Conservation (phyloP, 2,329 filamentous ascomycete species). For the Elsinoe batatas region DNA sequence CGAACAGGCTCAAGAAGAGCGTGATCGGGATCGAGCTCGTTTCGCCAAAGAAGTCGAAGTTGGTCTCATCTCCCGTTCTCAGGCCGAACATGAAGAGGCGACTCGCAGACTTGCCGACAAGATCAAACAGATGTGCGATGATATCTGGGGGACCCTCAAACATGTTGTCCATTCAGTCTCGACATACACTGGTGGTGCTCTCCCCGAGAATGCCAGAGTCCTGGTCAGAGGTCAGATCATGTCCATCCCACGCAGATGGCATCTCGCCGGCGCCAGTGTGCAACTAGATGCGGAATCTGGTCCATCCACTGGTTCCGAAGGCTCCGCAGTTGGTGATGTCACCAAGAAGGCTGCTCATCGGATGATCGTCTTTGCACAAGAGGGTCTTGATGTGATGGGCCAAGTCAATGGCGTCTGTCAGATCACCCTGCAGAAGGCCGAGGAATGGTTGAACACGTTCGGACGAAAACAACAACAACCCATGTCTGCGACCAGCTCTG, state of each 20-base stretch:
- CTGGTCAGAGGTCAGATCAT: constrained; percentile 78
- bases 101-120: constrained; percentile 60
- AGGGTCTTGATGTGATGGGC: constrained; percentile 87
- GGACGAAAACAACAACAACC: constrained; percentile 38
- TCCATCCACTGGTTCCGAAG: constrained; percentile 25
- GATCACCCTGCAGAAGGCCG: constrained; percentile 80
- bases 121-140: constrained; percentile 51
- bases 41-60: constrained; percentile 20
- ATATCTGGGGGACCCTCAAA: constrained; percentile 51
- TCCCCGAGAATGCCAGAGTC: constrained; percentile 77
- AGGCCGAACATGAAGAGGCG: constrained; percentile 29
- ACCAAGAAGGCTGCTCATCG: constrained; percentile 55
- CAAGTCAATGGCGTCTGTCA: constrained; percentile 83
- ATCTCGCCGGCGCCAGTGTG: constrained; percentile 43
- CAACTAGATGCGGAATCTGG: constrained; percentile 15
- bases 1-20: constrained; percentile 38
- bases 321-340: constrained; percentile 25
- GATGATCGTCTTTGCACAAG: constrained; percentile 76
- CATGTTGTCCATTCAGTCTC: constrained; percentile 77
- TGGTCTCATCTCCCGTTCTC: constrained; percentile 11
- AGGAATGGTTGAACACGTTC: constrained; percentile 78
- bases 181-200: constrained; percentile 78
- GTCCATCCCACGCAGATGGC: constrained; percentile 74
- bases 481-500: neutral
- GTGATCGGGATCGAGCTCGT: constrained; percentile 14